Conservation (phyloP, 768 basidiomycete genomes). For the Pleurotus giganteus region DNA sequence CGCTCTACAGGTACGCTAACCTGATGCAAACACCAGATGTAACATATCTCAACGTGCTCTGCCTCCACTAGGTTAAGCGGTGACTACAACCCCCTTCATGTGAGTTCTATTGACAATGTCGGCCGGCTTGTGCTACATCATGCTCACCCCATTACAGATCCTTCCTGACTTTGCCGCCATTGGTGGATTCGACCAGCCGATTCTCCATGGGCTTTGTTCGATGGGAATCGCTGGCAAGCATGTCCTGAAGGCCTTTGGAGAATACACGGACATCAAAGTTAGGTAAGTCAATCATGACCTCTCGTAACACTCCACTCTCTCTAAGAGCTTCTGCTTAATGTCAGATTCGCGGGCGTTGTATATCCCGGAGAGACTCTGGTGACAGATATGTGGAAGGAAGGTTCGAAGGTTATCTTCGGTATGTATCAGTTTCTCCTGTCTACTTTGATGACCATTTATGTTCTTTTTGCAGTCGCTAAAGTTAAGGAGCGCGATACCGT, state of each 20-base stretch:
- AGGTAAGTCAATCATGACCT: conserved; percentile 47
- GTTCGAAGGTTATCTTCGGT: conserved; percentile 89
- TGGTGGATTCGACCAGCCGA: conserved; percentile 16
- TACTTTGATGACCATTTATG: conserved; percentile 5
- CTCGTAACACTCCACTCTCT: not conserved
- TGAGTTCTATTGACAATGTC: conserved; percentile 32
- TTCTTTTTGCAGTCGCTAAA: conserved; percentile 61
- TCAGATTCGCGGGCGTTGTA: conserved; percentile 84
- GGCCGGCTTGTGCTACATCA: not conserved
- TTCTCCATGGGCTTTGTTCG: conserved; percentile 45
- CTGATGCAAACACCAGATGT: not conserved
- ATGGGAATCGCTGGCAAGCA: conserved; percentile 96
- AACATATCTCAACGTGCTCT: not conserved
- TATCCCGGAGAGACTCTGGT: conserved; percentile 94
- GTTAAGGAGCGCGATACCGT: conserved; percentile 79
- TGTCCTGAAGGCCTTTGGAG: conserved; percentile 81
- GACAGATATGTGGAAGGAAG: conserved; percentile 99
- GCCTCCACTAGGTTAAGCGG: conserved; percentile 67
- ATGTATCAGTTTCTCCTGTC: conserved; percentile 29
- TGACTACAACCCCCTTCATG: conserved; percentile 89
- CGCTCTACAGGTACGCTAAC: conserved; percentile 74
- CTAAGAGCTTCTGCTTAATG: not conserved
- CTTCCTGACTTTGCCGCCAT: conserved; percentile 88
- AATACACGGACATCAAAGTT: conserved; percentile 92
- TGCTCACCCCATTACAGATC: conserved; percentile 48